Evolutionary conservation across 2,329 filamentous ascomycete genomes (phyloP).

Genomic region (Endothia cerciana): DNA sequence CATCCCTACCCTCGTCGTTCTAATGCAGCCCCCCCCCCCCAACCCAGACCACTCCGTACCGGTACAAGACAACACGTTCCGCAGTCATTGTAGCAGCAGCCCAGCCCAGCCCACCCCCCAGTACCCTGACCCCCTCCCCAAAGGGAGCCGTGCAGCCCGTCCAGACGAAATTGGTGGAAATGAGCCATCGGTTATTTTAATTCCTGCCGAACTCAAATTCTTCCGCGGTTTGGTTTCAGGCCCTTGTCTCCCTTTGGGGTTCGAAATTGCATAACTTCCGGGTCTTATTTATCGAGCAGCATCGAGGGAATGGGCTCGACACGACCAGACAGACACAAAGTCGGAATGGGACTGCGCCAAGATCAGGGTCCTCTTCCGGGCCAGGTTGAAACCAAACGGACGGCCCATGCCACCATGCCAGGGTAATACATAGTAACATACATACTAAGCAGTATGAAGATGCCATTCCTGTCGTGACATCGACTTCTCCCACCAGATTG

Average conservation of each 20-base stretch:
- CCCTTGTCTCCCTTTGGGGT: slow-evolving; percentile 8
- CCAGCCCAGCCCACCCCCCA: background rate
- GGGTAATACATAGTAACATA: background rate
- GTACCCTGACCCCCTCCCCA: background rate
- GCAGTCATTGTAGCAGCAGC: background rate
- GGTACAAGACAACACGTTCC: background rate
- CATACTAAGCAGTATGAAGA: too few relatives aligned
- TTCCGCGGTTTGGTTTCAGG: slow-evolving; percentile 11
- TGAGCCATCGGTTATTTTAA: slow-evolving; percentile 11
- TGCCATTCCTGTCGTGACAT: background rate
- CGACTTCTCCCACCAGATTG: slow-evolving; percentile 4
- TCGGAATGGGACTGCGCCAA: background rate
- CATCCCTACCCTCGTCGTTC: background rate
- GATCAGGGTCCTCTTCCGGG: background rate
- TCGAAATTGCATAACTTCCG: background rate
- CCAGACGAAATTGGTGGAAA: background rate
- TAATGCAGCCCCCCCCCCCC: background rate
- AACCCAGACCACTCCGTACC: background rate
- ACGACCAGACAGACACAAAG: background rate
- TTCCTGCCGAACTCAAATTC: background rate
- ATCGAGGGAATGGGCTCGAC: background rate
- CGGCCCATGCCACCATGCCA: background rate
- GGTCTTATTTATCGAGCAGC: background rate
- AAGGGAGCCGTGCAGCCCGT: background rate
- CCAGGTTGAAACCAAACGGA: background rate